A percentile compares a stretch with the other conserved stretches of the same genome.
Evolutionary conservation across 768 basidiomycete species (phyloP).

Genomic region (Termitomyces sp.): DNA sequence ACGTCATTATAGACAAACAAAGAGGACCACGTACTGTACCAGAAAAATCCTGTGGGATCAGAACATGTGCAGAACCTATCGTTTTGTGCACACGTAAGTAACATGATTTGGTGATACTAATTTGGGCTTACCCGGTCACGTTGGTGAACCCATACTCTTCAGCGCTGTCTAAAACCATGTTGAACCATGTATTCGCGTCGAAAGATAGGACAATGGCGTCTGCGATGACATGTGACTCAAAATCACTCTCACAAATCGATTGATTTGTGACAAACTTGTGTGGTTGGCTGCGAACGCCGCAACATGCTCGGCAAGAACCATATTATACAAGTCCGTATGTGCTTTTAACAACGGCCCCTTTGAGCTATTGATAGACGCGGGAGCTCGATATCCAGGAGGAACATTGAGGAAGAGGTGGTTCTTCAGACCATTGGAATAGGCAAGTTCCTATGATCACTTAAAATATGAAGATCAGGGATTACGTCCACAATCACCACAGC

Average conservation of each 20-base stretch:
- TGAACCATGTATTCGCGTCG: slow-evolving; percentile 47
- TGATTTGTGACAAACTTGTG: background rate
- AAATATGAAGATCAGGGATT: background rate
- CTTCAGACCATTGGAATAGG: slow-evolving; percentile 32
- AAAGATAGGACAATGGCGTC: slow-evolving; percentile 38
- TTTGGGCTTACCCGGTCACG: background rate
- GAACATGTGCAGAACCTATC: background rate
- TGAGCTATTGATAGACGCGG: slow-evolving; percentile 27
- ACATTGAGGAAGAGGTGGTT: slow-evolving; percentile 52
- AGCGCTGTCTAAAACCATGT: slow-evolving; percentile 34
- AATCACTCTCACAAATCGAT: background rate
- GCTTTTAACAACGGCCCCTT: slow-evolving; percentile 28
- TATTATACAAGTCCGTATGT: slow-evolving; percentile 14
- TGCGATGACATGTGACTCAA: slow-evolving; percentile 6
- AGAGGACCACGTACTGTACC: background rate
- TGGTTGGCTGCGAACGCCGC: background rate
- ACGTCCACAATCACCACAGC: slow-evolving; percentile 34
- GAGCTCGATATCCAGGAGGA: slow-evolving; percentile 48
- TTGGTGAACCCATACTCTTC: slow-evolving; percentile 27
- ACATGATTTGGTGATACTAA: background rate
- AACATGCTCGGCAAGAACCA: background rate
- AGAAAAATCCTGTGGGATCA: background rate
- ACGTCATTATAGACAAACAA: background rate
- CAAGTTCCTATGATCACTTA: slow-evolving; percentile 27
- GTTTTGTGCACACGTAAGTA: background rate